A percentile compares a stretch with the other conserved stretches of the same genome.
Conservation (phyloP, 202 grass and related monocot species). For the Miscanthus sacchariflorus region DNA sequence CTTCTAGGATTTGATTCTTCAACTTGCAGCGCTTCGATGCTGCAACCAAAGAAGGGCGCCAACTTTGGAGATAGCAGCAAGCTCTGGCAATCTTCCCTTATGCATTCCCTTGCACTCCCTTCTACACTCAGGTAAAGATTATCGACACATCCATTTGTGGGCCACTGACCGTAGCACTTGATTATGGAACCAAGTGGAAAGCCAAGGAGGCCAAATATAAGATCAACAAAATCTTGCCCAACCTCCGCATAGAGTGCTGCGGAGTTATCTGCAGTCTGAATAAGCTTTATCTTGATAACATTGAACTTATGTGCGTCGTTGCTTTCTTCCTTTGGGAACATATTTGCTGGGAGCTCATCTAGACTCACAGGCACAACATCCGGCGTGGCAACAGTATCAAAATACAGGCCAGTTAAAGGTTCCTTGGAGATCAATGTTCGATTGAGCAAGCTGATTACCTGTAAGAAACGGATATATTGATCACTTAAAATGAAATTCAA, state of each 20-base stretch:
- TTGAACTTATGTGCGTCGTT: too few relatives aligned
- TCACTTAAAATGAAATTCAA: too few relatives aligned
- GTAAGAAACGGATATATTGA: not conserved
- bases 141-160: not conserved
- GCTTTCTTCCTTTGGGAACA: not conserved
- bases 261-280: not conserved
- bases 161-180: not conserved
- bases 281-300: not conserved
- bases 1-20: not conserved
- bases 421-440: not conserved
- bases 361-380: not conserved
- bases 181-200: constrained; percentile 36
- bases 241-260: constrained; percentile 32
- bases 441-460: not conserved
- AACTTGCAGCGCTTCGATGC: not conserved
- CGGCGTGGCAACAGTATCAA: not conserved
- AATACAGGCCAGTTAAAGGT: constrained; percentile 8
- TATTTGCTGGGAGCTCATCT: not conserved
- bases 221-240: constrained; percentile 39
- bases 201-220: constrained; percentile 19
- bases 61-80: constrained; percentile 12
- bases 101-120: not conserved
- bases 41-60: not conserved
- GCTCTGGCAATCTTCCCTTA: not conserved
- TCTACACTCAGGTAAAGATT: constrained; percentile 27